Percentiles rank a stretch among this genome's conserved stretches.
Conservation (phyloP, 257 asterid species). For the Coffea eugenioides region DNA sequence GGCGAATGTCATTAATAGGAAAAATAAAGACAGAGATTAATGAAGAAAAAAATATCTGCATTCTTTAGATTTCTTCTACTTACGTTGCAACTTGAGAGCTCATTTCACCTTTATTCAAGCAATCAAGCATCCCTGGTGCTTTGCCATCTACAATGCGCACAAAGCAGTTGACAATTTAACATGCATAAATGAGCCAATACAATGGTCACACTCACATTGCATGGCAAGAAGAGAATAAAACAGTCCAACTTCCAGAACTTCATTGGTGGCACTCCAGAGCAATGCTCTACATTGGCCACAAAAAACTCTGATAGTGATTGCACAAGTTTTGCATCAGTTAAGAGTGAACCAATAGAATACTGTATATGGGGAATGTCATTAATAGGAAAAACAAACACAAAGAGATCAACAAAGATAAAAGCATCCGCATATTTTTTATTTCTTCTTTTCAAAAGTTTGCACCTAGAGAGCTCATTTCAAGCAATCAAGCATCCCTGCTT, state of each 20-base stretch:
- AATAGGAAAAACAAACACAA: not conserved
- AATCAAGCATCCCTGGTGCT: not conserved
- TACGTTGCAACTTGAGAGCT: not conserved
- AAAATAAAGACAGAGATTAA: not conserved
- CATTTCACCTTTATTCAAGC: not conserved
- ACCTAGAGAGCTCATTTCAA: not conserved
- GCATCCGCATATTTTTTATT: not conserved
- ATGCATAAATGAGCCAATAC: not conserved
- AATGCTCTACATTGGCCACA: not conserved
- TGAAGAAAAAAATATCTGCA: not conserved
- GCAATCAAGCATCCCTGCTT: not conserved
- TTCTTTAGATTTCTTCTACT: not conserved
- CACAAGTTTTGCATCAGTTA: not conserved
- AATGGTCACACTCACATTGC: too few species aligned
- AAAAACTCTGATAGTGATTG: not conserved
- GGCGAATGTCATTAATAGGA: not conserved
- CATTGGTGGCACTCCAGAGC: not conserved
- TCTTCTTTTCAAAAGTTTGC: not conserved
- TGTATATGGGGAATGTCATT: not conserved
- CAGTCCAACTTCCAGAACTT: not conserved
- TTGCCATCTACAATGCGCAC: not conserved
- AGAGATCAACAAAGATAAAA: not conserved
- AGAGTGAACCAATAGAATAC: not conserved
- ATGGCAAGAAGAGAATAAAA: too few species aligned
- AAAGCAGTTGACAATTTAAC: not conserved